Conservation (phyloP, 805 yeast genomes). For the Starmerella gropengiesseri region DNA sequence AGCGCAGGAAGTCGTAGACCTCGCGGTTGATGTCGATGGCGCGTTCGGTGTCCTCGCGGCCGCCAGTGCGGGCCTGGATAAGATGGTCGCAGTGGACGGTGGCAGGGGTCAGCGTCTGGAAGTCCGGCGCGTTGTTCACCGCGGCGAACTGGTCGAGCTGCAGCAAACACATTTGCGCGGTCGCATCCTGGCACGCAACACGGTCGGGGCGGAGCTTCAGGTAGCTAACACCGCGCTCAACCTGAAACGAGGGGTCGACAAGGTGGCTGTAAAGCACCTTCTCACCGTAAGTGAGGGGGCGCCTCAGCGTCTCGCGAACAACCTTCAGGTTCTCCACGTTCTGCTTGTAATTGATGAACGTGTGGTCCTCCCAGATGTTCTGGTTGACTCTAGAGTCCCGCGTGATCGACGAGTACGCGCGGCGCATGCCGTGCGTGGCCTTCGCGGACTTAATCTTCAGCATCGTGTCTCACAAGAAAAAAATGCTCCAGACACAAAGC, state of each 20-base stretch:
- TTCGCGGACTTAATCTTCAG: conserved; percentile 17
- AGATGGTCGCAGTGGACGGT: conserved; percentile 97
- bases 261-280: conserved; percentile 90
- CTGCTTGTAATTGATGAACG: conserved; percentile 84
- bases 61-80: conserved; percentile 92
- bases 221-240: conserved; percentile 80
- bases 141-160: conserved; percentile 37
- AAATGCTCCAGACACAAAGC: conserved; percentile 4
- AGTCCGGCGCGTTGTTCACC: conserved; percentile 28
- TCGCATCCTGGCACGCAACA: conserved; percentile 98
- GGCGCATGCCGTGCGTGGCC: conserved; percentile 19
- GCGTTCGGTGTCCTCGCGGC: conserved; percentile 69
- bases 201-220: conserved; percentile 93
- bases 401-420: conserved; percentile 31
- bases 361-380: conserved; percentile 50
- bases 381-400: conserved; percentile 67
- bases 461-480: conserved; percentile 9
- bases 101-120: conserved; percentile 85
- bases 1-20: conserved; percentile 81
- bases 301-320: conserved; percentile 66
- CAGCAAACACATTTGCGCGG: conserved; percentile 95
- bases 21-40: conserved; percentile 86
- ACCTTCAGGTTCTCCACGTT: conserved; percentile 79
- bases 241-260: conserved; percentile 80
- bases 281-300: conserved; percentile 93